Percentiles rank a stretch among this genome's conserved stretches.
Evolutionary conservation across 2,329 filamentous ascomycete genomes (phyloP).

Genomic region (Dactylellina drechsleri): DNA sequence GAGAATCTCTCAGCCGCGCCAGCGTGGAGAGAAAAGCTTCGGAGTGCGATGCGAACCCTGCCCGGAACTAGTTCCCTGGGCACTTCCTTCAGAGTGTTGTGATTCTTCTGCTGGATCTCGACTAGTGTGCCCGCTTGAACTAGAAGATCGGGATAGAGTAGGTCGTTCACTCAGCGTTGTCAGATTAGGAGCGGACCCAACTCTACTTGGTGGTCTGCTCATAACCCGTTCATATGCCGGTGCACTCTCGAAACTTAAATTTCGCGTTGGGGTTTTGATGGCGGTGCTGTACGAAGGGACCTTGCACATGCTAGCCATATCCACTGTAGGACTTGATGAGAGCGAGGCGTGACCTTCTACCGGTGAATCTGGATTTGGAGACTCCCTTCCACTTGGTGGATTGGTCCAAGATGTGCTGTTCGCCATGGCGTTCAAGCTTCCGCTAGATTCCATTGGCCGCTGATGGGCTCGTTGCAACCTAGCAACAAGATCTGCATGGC

Average conservation of each 20-base stretch:
- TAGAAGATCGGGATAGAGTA: slow-evolving; percentile 50
- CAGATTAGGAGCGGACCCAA: slow-evolving; percentile 27
- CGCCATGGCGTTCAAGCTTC: slow-evolving; percentile 66
- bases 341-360: slow-evolving; percentile 20
- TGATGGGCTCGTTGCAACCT: slow-evolving; percentile 66
- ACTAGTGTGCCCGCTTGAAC: slow-evolving; percentile 40
- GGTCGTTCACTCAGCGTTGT: slow-evolving; percentile 19
- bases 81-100: not conserved
- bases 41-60: slow-evolving; percentile 15
- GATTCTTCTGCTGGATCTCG: slow-evolving; percentile 13
- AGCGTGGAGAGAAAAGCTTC: slow-evolving; percentile 40
- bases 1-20: slow-evolving; percentile 21
- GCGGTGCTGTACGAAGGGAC: slow-evolving; percentile 82
- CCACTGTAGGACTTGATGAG: slow-evolving; percentile 58
- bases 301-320: slow-evolving; percentile 74
- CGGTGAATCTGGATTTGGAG: slow-evolving; percentile 34
- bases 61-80: not conserved
- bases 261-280: slow-evolving; percentile 72
- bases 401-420: slow-evolving; percentile 67
- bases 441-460: slow-evolving; percentile 61
- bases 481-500: slow-evolving; percentile 67
- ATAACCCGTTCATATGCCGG: slow-evolving; percentile 47
- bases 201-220: slow-evolving; percentile 37
- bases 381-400: slow-evolving; percentile 58
- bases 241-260: slow-evolving; percentile 66